Evolutionary conservation across 129 eudicot species (phyloP).

Genomic region (Silybum marianum): DNA sequence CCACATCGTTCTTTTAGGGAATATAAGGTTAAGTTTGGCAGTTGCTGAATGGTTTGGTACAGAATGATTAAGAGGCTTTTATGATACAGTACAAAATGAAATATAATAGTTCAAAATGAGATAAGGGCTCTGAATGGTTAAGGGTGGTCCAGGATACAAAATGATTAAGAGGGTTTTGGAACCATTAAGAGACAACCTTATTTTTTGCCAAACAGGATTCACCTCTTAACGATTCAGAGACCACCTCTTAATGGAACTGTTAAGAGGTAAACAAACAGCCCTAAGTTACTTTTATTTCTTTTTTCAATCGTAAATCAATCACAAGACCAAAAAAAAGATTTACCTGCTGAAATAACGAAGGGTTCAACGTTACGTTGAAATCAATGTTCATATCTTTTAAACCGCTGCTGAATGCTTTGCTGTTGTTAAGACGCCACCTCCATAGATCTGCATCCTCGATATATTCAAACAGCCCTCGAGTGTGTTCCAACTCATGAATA

Average conservation of each 20-base stretch:
- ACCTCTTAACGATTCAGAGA: no score
- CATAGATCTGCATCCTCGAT: slow-evolving; percentile 88
- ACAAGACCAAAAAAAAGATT: not conserved
- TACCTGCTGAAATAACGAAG: slow-evolving; percentile 77
- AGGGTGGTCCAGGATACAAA: no score
- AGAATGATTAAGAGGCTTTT: no score
- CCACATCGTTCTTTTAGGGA: not conserved
- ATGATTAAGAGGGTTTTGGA: no score
- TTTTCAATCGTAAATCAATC: not conserved
- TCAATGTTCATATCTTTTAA: slow-evolving; percentile 69
- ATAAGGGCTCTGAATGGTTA: no score
- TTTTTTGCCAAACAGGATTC: no score
- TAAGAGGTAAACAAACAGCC: no score
- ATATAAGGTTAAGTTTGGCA: not conserved
- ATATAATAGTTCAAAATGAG: no score
- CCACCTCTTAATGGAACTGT: no score
- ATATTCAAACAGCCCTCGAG: slow-evolving; percentile 58
- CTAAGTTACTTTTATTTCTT: not conserved
- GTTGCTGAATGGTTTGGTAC: no score
- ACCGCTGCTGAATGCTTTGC: slow-evolving; percentile 92
- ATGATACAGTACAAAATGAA: no score
- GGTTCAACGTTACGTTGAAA: slow-evolving; percentile 50
- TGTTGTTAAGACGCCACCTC: slow-evolving; percentile 72
- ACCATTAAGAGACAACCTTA: no score
- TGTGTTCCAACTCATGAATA: slow-evolving; percentile 41